Evolutionary conservation across 2,329 filamentous ascomycete species (phyloP).

Genomic region (Amesomyces nigricolor): DNA sequence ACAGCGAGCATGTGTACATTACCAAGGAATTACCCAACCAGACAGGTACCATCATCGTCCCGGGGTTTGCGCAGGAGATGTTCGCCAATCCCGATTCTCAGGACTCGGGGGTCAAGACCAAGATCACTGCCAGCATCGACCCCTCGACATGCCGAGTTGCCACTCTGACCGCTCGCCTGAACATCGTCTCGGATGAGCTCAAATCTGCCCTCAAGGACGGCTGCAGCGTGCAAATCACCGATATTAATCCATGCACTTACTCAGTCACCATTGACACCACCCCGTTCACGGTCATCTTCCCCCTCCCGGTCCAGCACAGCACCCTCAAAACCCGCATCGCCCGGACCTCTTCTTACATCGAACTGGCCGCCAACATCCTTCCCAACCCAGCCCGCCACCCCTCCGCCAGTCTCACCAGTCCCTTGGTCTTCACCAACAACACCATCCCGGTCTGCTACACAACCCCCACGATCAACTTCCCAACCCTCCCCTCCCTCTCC

Average conservation of each 20-base stretch:
- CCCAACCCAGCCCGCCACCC: not conserved
- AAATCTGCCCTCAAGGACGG: not conserved
- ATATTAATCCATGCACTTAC: not conserved
- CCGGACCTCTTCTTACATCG: not conserved
- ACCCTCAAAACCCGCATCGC: not conserved
- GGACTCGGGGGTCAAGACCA: not conserved
- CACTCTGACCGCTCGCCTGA: not conserved
- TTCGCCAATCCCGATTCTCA: not conserved
- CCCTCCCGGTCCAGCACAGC: not conserved
- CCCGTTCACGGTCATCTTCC: slow-evolving; percentile 1
- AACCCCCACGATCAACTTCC: not conserved
- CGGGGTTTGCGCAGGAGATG: not conserved
- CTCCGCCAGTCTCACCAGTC: not conserved
- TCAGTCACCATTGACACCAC: not conserved
- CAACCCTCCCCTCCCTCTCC: not conserved
- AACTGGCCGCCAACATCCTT: slow-evolving; percentile 2
- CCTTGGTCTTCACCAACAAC: not conserved
- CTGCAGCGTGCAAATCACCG: not conserved
- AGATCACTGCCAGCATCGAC: not conserved
- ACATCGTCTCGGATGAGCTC: not conserved
- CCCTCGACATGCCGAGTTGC: not conserved
- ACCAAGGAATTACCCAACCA: slow-evolving; percentile 8
- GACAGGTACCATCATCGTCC: not conserved
- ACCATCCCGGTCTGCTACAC: not conserved
- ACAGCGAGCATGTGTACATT: slow-evolving; percentile 4